Conservation (phyloP, 2,329 filamentous ascomycete genomes). For the Ceratocystis albifundus region DNA sequence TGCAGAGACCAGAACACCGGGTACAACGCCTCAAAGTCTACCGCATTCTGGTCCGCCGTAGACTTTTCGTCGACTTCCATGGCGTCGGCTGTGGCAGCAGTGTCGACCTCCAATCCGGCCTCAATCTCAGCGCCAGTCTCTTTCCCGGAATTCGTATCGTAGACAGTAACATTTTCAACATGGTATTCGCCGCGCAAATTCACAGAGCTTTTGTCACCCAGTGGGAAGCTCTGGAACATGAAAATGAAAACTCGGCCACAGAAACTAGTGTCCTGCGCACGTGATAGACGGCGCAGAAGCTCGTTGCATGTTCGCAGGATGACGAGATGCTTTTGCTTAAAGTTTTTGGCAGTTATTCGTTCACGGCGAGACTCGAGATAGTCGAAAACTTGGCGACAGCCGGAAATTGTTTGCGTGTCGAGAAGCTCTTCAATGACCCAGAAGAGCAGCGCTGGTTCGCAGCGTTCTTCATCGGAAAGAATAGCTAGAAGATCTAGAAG, state of each 20-base stretch:
- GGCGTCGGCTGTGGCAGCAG: constrained; percentile 33
- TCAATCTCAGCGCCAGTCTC: constrained; percentile 24
- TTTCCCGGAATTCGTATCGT: constrained; percentile 46
- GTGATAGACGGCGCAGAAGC: constrained; percentile 80
- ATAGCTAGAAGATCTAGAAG: constrained; percentile 84
- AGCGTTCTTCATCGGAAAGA: constrained; percentile 68
- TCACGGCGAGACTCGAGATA: constrained; percentile 90
- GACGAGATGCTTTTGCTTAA: constrained; percentile 72
- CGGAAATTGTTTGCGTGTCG: constrained; percentile 88
- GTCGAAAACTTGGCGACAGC: constrained; percentile 83
- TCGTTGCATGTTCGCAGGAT: constrained; percentile 95
- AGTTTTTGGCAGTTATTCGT: constrained; percentile 67
- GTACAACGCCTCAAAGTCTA: constrained; percentile 63
- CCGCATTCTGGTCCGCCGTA: constrained; percentile 29
- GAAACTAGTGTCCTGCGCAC: constrained; percentile 93
- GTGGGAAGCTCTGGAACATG: constrained; percentile 91
- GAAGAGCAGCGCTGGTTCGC: constrained; percentile 70
- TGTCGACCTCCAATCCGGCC: constrained; percentile 22
- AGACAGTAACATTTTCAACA: constrained; percentile 83
- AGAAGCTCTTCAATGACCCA: constrained; percentile 90
- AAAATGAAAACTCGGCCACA: constrained; percentile 97
- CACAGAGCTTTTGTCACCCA: constrained; percentile 93
- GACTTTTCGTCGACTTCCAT: constrained; percentile 55
- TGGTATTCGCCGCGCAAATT: constrained; percentile 95
- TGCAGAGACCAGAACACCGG: constrained; percentile 91